Conservation (phyloP, 106 monocot species). For the Allium sativum region DNA sequence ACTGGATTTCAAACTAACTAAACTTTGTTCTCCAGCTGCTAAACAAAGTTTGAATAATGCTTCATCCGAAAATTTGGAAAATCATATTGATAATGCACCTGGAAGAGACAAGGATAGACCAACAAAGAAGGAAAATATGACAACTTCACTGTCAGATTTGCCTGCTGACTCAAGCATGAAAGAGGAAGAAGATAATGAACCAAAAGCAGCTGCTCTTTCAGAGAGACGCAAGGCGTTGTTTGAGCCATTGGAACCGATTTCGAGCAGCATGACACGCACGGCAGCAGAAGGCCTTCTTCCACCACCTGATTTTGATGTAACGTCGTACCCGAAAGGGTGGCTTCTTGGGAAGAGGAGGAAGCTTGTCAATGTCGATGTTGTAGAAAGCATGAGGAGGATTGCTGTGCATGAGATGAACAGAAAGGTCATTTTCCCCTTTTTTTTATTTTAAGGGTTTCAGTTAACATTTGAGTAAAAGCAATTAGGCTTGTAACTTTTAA, state of each 20-base stretch:
- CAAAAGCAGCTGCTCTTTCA: slow-evolving; percentile 27
- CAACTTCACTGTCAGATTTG: slow-evolving; percentile 1
- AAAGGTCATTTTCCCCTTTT: slow-evolving; percentile 66
- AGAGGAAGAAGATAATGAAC: slow-evolving; percentile 11
- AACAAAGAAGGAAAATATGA: neutral
- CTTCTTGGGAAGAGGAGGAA: slow-evolving; percentile 85
- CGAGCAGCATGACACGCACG: slow-evolving; percentile 10
- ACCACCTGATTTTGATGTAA: slow-evolving; percentile 76
- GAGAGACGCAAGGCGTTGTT: slow-evolving; percentile 69
- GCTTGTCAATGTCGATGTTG: slow-evolving; percentile 94
- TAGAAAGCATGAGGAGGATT: slow-evolving; percentile 88
- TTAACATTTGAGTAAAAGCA: too few relatives aligned
- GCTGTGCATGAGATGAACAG: slow-evolving; percentile 96
- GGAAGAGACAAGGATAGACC: neutral
- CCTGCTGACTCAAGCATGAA: slow-evolving; percentile 4
- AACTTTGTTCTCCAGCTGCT: slow-evolving; percentile 22
- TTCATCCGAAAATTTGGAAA: slow-evolving; percentile 12
- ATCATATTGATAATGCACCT: neutral
- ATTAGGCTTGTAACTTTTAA: too few relatives aligned
- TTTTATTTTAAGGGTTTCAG: too few relatives aligned
- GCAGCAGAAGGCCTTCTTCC: slow-evolving; percentile 60
- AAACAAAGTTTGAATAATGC: slow-evolving; percentile 37
- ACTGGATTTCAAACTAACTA: neutral
- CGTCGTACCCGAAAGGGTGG: slow-evolving; percentile 81
- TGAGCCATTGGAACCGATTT: slow-evolving; percentile 62